Percentiles rank a stretch among this genome's conserved stretches.
Conservation (phyloP, 2,329 filamentous ascomycete species). For the Curvularia sp. region DNA sequence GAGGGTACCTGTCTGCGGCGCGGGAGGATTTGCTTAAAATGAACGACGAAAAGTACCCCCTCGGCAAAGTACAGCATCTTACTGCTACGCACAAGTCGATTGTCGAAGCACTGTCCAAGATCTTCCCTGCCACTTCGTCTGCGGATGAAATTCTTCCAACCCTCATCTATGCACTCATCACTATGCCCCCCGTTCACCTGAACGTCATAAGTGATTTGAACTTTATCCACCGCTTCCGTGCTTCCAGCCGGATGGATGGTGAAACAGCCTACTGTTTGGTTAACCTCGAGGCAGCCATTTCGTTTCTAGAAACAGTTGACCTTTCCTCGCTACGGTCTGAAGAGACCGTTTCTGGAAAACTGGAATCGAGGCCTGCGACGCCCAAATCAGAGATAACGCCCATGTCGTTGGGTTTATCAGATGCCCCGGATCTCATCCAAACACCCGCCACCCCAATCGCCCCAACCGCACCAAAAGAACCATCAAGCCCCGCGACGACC, state of each 20-base stretch:
- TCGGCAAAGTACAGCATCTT: slow-evolving; percentile 89
- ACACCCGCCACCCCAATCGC: slow-evolving; percentile 47
- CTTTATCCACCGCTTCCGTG: slow-evolving; percentile 92
- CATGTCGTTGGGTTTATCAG: slow-evolving; percentile 50
- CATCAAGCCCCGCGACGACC: slow-evolving; percentile 50
- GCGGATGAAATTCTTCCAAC: slow-evolving; percentile 97
- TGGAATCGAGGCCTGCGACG: slow-evolving; percentile 57
- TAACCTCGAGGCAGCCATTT: slow-evolving; percentile 92
- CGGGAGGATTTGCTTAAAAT: slow-evolving; percentile 74
- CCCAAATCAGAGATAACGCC: slow-evolving; percentile 50
- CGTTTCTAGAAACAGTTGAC: slow-evolving; percentile 94
- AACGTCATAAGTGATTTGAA: slow-evolving; percentile 93
- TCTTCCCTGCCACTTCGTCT: slow-evolving; percentile 78
- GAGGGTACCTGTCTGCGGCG: slow-evolving; percentile 74
- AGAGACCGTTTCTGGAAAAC: slow-evolving; percentile 68
- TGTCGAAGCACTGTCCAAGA: slow-evolving; percentile 78
- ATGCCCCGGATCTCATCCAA: slow-evolving; percentile 50
- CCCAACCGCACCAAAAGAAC: slow-evolving; percentile 30
- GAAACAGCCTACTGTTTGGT: slow-evolving; percentile 96
- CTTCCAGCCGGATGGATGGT: slow-evolving; percentile 84
- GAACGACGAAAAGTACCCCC: slow-evolving; percentile 84
- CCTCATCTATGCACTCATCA: slow-evolving; percentile 94
- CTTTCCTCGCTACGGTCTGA: slow-evolving; percentile 85
- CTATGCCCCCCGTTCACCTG: slow-evolving; percentile 82
- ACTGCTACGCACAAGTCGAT: slow-evolving; percentile 92